phyloP scores from a whole-genome alignment of 768 basidiomycete species.

The Rhodotorula toruloides region DNA sequence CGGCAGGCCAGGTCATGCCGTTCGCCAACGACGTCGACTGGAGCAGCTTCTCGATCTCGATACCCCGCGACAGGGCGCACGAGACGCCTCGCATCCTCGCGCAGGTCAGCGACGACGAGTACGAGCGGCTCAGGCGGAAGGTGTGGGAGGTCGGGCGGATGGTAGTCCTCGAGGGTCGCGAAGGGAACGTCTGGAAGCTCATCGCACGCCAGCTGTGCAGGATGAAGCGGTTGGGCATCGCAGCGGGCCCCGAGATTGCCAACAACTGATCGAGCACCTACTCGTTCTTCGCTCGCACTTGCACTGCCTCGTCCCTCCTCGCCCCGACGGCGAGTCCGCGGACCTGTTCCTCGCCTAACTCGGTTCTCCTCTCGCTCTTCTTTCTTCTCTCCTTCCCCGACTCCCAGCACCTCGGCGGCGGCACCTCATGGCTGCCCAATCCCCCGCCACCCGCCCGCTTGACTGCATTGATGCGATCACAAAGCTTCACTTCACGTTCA shows the following conservation, averaged over 20 bases:
- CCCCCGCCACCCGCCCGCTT: no score
- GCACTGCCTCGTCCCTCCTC: no score
- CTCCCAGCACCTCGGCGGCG: no score
- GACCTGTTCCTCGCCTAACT: no score
- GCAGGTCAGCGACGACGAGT: conserved; percentile 13
- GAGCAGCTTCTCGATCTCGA: conserved; percentile 4
- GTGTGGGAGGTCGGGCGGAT: conserved; percentile 25
- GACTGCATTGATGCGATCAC: no score
- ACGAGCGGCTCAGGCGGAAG: conserved; percentile 12
- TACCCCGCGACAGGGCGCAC: conserved; percentile 23
- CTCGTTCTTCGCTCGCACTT: no score
- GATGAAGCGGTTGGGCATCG: conserved; percentile 14
- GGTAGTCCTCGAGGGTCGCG: conserved; percentile 20
- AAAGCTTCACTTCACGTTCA: no score
- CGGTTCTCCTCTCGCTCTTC: no score
- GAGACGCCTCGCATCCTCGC: conserved; percentile 4
- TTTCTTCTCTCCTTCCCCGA: no score
- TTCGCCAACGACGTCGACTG: conserved; percentile 25
- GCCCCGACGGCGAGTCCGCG: no score
- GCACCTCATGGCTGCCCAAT: no score
- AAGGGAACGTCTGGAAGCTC: conserved; percentile 26
- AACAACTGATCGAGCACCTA: conserved; percentile 19
- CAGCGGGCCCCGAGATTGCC: conserved; percentile 4
- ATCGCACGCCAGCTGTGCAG: conserved; percentile 23
- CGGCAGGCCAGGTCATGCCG: conserved; percentile 22